phyloP scores from a whole-genome alignment of 2,329 filamentous ascomycete genomes.

The Aspergillus alliaceus region DNA sequence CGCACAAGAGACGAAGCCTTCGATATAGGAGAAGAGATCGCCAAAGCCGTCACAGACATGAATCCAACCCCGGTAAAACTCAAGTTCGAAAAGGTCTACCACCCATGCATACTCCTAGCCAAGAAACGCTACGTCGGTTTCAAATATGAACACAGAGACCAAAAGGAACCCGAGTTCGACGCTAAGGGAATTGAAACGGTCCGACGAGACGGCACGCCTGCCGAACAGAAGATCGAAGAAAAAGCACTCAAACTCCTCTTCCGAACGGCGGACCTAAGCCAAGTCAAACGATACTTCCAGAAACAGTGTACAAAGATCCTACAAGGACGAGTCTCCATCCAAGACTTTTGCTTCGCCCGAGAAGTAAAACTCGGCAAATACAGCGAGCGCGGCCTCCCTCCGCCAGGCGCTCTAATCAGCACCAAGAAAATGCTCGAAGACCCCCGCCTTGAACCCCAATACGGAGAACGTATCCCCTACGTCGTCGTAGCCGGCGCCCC shows the following conservation, averaged over 20 bases:
- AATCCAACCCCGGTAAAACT: slow-evolving; percentile 92
- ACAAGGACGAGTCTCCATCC: slow-evolving; percentile 80
- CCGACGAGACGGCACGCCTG: slow-evolving; percentile 87
- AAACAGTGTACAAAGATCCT: slow-evolving; percentile 89
- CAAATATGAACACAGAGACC: slow-evolving; percentile 81
- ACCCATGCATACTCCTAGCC: slow-evolving; percentile 87
- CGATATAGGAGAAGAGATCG: slow-evolving; percentile 87
- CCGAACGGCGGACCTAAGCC: slow-evolving; percentile 81
- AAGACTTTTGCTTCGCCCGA: slow-evolving; percentile 93
- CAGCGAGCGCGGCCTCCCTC: slow-evolving; percentile 73
- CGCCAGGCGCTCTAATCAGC: slow-evolving; percentile 85
- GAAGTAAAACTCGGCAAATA: slow-evolving; percentile 92
- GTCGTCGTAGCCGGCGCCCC: slow-evolving; percentile 89
- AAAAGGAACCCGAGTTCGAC: slow-evolving; percentile 83
- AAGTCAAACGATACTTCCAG: slow-evolving; percentile 89
- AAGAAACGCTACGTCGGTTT: slow-evolving; percentile 99
- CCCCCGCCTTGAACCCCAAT: slow-evolving; percentile 83
- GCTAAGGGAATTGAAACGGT: slow-evolving; percentile 99
- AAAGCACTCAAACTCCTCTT: slow-evolving; percentile 87
- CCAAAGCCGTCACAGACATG: slow-evolving; percentile 78
- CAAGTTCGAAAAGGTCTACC: slow-evolving; percentile 98
- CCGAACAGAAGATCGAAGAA: slow-evolving; percentile 95
- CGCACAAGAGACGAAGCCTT: slow-evolving; percentile 87
- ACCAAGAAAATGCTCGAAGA: slow-evolving; percentile 84
- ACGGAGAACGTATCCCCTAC: slow-evolving; percentile 92